Conservation (phyloP, 805 yeast species). For the Hanseniaspora mollemarum region DNA sequence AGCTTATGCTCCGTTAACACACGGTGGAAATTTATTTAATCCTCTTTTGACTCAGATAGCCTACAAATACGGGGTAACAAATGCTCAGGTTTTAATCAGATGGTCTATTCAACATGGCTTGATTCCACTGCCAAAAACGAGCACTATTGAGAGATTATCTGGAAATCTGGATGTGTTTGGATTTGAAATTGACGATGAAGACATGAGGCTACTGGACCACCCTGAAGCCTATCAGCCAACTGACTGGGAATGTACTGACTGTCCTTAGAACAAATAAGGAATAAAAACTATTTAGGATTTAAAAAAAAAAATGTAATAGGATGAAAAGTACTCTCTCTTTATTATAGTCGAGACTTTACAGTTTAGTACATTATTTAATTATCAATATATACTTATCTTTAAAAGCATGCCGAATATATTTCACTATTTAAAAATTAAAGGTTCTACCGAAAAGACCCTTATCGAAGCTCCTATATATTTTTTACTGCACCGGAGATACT, state of each 20-base stretch:
- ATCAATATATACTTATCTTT: too few species aligned
- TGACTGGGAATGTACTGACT: conserved; percentile 64
- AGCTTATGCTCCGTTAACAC: conserved; percentile 71
- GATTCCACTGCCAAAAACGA: conserved; percentile 60
- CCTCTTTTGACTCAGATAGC: conserved; percentile 42
- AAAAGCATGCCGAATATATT: too few species aligned
- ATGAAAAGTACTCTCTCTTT: too few species aligned
- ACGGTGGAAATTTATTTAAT: conserved; percentile 48
- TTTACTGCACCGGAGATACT: too few species aligned
- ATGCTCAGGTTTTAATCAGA: conserved; percentile 54
- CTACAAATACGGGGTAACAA: conserved; percentile 37
- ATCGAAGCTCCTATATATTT: too few species aligned
- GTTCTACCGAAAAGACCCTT: too few species aligned
- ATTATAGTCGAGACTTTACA: too few species aligned
- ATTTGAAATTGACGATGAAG: conserved; percentile 36
- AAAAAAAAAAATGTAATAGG: too few species aligned
- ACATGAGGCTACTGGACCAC: conserved; percentile 34
- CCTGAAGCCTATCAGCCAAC: conserved; percentile 58
- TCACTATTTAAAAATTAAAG: too few species aligned
- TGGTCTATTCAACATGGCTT: conserved; percentile 68
- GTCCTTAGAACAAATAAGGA: conserved; percentile 31
- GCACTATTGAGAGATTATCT: conserved; percentile 40
- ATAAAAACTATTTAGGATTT: too few species aligned
- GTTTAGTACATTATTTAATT: too few species aligned
- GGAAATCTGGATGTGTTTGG: conserved; percentile 46